Base-by-base conservation (phyloP, 2,329 filamentous ascomycete genomes). In the Dryadomyces quercivorus region DNA sequence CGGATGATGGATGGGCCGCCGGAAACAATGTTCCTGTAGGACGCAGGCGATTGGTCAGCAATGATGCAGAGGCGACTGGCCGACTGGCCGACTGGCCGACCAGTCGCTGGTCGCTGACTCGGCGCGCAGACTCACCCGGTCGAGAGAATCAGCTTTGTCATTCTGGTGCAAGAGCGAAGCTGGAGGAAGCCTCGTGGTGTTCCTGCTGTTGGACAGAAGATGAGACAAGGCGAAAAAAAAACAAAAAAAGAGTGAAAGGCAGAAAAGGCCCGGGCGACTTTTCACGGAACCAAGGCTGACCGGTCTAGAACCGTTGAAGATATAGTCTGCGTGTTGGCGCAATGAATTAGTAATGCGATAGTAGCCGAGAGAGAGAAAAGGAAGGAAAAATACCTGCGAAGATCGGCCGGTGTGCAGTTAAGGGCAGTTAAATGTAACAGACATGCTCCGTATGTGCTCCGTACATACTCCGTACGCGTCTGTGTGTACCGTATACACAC, bases 1-100 rank as follows among this genome's bases (percentile, higher is more conserved):
- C 88, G 84, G 68, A 95, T 85, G 59, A 95, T 85, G 50, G 89
- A 88, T 55, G 87, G 86, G 55, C 88, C 87, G 59, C 82, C 84
- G 63, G 85, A 85, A 78, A 95, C 88, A 67, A 95, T 86, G 74
- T 95, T 96, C 65, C 78, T 81, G 58, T 54, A 40, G 36, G 36
- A 16, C 10, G 36, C 2, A 8, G 9, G 36, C 15, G 36, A 40
- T 40, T 40, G 36, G 36, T 40, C 36, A 31, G 26, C 26, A 31
- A 31, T 5, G 4, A 31, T 31, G n/a, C n/a, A n/a, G n/a, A n/a
- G n/a, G n/a, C n/a, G n/a, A n/a, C n/a, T n/a, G n/a, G n/a, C n/a
- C n/a, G n/a, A n/a, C n/a, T n/a, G n/a, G n/a, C n/a, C n/a, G n/a
- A n/a, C n/a, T n/a, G n/a, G n/a, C n/a, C n/a, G n/a, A n/a, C n/a